Conservation (phyloP, 306 rosid species). For the Morella rubra region DNA sequence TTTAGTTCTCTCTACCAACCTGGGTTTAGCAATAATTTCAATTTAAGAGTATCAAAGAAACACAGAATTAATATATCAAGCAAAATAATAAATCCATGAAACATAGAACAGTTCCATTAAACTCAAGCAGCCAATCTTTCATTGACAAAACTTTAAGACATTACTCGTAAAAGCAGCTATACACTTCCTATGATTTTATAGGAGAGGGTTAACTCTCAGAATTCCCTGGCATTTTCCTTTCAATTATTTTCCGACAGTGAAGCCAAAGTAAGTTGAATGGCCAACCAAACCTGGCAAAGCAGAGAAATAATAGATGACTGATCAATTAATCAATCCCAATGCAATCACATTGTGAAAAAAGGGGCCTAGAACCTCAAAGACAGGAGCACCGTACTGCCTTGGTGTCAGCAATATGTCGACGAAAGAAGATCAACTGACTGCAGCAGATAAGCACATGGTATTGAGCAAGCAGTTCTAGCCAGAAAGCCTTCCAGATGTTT, state of each 20-base stretch:
- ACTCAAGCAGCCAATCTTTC: not conserved
- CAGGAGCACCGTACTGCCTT: conserved; percentile 29
- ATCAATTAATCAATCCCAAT: conserved; percentile 27
- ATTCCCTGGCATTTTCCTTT: not conserved
- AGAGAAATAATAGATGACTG: conserved; percentile 14
- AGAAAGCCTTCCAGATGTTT: not conserved
- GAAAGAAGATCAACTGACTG: conserved; percentile 40
- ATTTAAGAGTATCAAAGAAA: conserved; percentile 12
- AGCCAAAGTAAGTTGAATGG: conserved; percentile 4
- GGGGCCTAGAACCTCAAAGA: conserved; percentile 18
- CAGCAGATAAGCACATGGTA: conserved; percentile 28
- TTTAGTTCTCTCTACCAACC: not conserved
- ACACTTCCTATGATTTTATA: not conserved
- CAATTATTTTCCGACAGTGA: not conserved
- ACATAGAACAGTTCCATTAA: not conserved
- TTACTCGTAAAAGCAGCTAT: not conserved
- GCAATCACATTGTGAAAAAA: conserved; percentile 22
- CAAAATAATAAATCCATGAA: not conserved
- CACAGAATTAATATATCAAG: conserved; percentile 8
- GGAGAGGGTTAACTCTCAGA: not conserved
- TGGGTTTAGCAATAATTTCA: conserved; percentile 22
- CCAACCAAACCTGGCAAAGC: conserved; percentile 16
- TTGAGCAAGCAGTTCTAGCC: conserved; percentile 23
- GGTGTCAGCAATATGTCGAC: conserved; percentile 24
- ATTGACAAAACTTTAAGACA: not conserved